phyloP scores from a whole-genome alignment of 345 rosid genomes.

The Sonneratia caseolaris region DNA sequence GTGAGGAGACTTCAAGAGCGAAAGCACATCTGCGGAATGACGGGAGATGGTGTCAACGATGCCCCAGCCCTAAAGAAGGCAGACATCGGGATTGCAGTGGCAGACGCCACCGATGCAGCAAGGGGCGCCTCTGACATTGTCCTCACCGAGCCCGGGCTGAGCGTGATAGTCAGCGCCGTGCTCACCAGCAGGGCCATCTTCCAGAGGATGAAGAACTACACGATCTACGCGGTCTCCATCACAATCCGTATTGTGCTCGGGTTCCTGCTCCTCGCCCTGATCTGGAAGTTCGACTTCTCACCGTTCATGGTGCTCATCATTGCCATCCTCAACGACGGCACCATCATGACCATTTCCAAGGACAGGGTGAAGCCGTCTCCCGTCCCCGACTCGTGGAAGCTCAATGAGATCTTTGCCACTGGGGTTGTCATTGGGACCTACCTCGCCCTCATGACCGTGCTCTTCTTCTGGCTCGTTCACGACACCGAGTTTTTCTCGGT shows the following conservation, averaged over 20 bases:
- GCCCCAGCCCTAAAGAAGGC: constrained; percentile 81
- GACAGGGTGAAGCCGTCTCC: constrained; percentile 84
- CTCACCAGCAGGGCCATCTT: constrained; percentile 76
- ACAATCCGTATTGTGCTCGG: constrained; percentile 79
- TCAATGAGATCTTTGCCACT: constrained; percentile 64
- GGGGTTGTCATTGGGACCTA: constrained; percentile 69
- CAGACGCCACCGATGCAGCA: constrained; percentile 77
- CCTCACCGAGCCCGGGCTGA: constrained; percentile 68
- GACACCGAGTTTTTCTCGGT: constrained; percentile 55
- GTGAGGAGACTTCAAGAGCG: constrained; percentile 66
- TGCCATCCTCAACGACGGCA: constrained; percentile 74
- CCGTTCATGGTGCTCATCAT: constrained; percentile 84
- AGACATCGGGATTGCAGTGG: constrained; percentile 77
- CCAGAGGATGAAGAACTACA: constrained; percentile 93
- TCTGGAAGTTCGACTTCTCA: constrained; percentile 73
- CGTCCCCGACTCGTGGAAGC: constrained; percentile 72
- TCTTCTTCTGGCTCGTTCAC: constrained; percentile 61
- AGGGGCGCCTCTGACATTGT: constrained; percentile 78
- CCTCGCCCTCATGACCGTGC: constrained; percentile 46
- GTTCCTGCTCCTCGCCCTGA: constrained; percentile 61
- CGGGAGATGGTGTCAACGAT: constrained; percentile 82
- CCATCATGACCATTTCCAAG: constrained; percentile 79
- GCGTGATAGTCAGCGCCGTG: constrained; percentile 68
- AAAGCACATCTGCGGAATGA: constrained; percentile 80
- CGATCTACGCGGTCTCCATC: constrained; percentile 78